Evolutionary conservation across 352 stramenopile genomes (phyloP).

Genomic region (Peronospora belbahrii): DNA sequence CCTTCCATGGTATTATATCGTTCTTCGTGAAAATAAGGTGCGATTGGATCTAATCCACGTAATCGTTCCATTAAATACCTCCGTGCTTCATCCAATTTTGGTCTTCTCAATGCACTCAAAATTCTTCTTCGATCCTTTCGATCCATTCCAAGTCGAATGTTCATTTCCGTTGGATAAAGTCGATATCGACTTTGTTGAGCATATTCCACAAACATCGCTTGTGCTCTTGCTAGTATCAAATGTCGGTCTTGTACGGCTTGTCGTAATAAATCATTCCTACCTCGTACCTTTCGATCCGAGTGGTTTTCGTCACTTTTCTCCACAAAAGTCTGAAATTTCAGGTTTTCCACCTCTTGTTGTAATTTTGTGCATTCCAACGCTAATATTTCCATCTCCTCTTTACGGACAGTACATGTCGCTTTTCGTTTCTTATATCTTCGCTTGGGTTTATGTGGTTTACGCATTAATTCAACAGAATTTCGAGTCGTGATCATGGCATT

Average conservation of each 20-base stretch:
- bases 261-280: slow-evolving; percentile 13
- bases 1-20: slow-evolving; percentile 38
- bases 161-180: slow-evolving; percentile 30
- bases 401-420: slow-evolving; percentile 34
- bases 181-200: slow-evolving; percentile 17
- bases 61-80: slow-evolving; percentile 32
- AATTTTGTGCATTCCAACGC: slow-evolving; percentile 23
- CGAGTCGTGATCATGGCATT: too few species aligned
- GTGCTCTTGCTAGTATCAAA: slow-evolving; percentile 24
- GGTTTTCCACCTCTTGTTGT: slow-evolving; percentile 26
- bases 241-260: slow-evolving; percentile 31
- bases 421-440: slow-evolving; percentile 36
- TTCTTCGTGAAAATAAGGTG: slow-evolving; percentile 31
- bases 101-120: slow-evolving; percentile 20
- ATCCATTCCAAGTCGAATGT: slow-evolving; percentile 27
- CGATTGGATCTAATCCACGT: slow-evolving; percentile 13
- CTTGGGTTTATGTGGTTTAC: slow-evolving; percentile 19
- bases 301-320: slow-evolving; percentile 8
- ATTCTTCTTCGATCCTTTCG: slow-evolving; percentile 17
- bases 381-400: slow-evolving; percentile 35
- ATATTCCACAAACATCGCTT: slow-evolving; percentile 23
- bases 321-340: slow-evolving; percentile 29
- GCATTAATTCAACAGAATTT: neutral
- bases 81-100: slow-evolving; percentile 25
- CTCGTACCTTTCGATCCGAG: slow-evolving; percentile 9